Conservation (phyloP, 1,284 basidiomycete genomes). For the Ustilago tritici region DNA sequence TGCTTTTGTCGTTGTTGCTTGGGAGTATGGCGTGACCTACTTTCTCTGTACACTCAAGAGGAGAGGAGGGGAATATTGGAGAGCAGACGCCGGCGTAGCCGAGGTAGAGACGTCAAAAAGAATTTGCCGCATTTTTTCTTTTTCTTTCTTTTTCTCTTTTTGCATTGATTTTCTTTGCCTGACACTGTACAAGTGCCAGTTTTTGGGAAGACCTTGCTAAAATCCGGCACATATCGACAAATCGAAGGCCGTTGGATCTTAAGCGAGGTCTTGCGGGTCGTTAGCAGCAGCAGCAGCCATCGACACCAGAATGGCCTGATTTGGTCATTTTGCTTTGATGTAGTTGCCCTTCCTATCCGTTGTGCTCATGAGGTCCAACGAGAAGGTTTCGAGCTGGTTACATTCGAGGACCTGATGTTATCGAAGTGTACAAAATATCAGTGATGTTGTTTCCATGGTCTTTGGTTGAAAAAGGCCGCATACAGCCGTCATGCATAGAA, state of each 20-base stretch:
- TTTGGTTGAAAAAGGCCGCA: background rate
- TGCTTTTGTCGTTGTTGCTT: background rate
- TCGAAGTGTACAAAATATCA: background rate
- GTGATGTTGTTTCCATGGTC: background rate
- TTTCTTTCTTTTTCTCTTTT: background rate
- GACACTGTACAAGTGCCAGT: background rate
- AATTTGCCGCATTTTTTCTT: slow-evolving; percentile 12
- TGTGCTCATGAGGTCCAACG: too few species aligned
- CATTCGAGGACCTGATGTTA: too few species aligned
- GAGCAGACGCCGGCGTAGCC: slow-evolving; percentile 6
- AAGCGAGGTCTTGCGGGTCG: slow-evolving; percentile 5
- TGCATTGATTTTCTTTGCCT: background rate
- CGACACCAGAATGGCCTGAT: slow-evolving; percentile 1
- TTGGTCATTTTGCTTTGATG: background rate
- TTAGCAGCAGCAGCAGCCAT: background rate
- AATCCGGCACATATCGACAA: background rate
- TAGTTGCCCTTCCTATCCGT: background rate
- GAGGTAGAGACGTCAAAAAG: background rate
- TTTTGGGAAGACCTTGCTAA: background rate
- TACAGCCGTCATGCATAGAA: slow-evolving; percentile 1
- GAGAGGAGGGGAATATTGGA: background rate
- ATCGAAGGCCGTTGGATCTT: background rate
- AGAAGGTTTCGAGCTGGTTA: too few species aligned
- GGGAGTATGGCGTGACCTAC: slow-evolving; percentile 2
- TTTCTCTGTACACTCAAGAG: background rate